Evolutionary conservation across 148 eudicot genomes (phyloP), one percentile per base, ranked within the genome.

Genomic region (Chenopodium quinoa): DNA sequence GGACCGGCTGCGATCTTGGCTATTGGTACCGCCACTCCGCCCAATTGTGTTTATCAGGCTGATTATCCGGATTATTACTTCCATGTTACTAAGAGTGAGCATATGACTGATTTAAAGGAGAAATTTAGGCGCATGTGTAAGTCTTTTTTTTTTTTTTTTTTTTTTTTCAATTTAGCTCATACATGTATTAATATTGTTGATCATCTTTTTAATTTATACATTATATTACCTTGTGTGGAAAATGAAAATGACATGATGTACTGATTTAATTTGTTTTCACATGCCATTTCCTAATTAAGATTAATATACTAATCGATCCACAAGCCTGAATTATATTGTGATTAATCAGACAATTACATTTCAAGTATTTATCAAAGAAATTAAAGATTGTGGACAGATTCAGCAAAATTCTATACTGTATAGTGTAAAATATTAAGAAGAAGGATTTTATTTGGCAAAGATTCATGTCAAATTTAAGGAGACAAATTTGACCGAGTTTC

Each of bases 51-150:
- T 4, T 54, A 79, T 58, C 85, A 83, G 9, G 67, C 85, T 7
- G 82, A 83, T 83, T 83, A 79, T 74, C 82, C 82, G 10, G 82
- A 83, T 27, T 83, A 79, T 9, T 83, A 83, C 13, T 83, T 83
- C 32, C 82, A 82, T 17, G 82, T 79, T 25, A 83, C 85, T 16
- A 83, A 83, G 1, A 78, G 79, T 7, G 85, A 83, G 20, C 88
- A 86, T 64, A 82, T 82, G 85, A 83, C 83, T 54, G 83, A 83
- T 0, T 67, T 86, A 54, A 86, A 83, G 32, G 83, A 76, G 44
- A 86, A 86, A 60, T 80, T 83, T 29, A 73, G 69, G 40, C 88
- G 88, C 68, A 86, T 86, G 83, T 86, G 88, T 86, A 86, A 4
- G 87, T 79, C 4, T 70, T 71, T 63, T 34, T 4, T 16, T 40